A percentile compares a stretch with the other conserved stretches of the same genome.
These are phyloP conservation scores for Niveomyces coronatus DNA, from an alignment of 2,329 filamentous ascomycete genomes.

Conservation along the genomic window DNA sequence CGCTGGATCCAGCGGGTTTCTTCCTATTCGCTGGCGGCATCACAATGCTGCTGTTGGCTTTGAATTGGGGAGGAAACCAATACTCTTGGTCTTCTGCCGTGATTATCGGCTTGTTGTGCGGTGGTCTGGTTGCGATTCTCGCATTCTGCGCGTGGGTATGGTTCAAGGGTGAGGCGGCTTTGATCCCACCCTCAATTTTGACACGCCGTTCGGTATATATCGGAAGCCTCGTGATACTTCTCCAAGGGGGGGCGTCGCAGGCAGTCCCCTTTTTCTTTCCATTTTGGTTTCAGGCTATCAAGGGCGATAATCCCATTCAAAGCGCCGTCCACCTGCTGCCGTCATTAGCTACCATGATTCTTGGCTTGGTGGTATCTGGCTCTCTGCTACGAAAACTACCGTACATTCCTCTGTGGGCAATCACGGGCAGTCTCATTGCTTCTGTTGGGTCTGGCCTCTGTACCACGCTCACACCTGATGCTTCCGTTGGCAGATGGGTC, in stretches of 20 bases:
- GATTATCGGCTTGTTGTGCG: conserved; percentile 29
- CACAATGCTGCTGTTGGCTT: conserved; percentile 36
- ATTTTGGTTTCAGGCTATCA: conserved; percentile 2
- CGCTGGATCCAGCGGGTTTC: conserved; percentile 29
- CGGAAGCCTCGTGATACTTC: not conserved
- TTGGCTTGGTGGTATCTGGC: not conserved
- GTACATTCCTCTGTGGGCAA: too few species aligned
- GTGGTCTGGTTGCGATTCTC: conserved; percentile 5
- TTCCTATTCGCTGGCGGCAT: conserved; percentile 32
- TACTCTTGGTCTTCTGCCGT: conserved; percentile 33
- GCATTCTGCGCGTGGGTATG: not conserved
- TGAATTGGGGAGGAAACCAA: conserved; percentile 22
- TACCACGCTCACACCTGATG: too few species aligned
- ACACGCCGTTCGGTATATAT: not conserved
- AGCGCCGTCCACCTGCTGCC: conserved; percentile 3
- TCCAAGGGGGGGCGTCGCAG: conserved; percentile 2
- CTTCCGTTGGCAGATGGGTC: too few species aligned
- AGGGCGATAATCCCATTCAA: not conserved
- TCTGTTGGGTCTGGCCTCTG: too few species aligned
- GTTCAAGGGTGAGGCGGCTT: not conserved
- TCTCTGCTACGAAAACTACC: not conserved
- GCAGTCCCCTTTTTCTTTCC: conserved; percentile 1
- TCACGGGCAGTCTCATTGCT: too few species aligned
- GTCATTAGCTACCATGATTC: not conserved
- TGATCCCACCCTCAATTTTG: not conserved